These are phyloP conservation scores for Kuraishia hungarica DNA, from an alignment of 805 yeast species.

Conservation along the genomic window DNA sequence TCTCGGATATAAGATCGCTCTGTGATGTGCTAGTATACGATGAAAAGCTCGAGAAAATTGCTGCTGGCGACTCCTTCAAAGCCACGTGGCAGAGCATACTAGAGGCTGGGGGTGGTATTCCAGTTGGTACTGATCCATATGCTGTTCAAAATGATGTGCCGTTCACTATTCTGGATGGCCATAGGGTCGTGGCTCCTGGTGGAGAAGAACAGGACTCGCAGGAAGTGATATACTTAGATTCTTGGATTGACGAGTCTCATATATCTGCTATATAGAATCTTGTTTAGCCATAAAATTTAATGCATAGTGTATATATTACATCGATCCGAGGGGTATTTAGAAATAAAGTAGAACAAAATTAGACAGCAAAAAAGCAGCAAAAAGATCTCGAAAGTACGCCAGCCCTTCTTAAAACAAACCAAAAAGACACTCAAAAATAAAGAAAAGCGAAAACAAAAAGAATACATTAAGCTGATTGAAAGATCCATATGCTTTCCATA, in stretches of 20 bases:
- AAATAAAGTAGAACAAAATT: too few species aligned
- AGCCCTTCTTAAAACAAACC: too few species aligned
- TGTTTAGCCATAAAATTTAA: background rate
- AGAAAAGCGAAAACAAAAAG: too few species aligned
- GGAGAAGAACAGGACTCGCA: slow-evolving; percentile 11
- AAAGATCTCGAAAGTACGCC: background rate
- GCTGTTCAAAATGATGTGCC: slow-evolving; percentile 19
- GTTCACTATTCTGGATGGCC: slow-evolving; percentile 22
- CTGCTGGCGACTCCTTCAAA: slow-evolving; percentile 53
- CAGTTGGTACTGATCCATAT: slow-evolving; percentile 18
- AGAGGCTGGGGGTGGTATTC: slow-evolving; percentile 49
- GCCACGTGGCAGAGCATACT: slow-evolving; percentile 81
- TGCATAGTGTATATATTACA: slow-evolving; percentile 1
- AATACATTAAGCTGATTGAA: too few species aligned
- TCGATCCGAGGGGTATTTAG: background rate
- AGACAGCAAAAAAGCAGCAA: background rate
- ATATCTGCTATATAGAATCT: slow-evolving; percentile 4
- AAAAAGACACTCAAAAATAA: too few species aligned
- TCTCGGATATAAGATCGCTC: slow-evolving; percentile 66
- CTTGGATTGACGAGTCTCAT: slow-evolving; percentile 16
- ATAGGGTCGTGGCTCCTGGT: slow-evolving; percentile 16
- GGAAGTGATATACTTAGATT: slow-evolving; percentile 16
- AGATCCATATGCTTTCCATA: background rate
- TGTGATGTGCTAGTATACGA: slow-evolving; percentile 87
- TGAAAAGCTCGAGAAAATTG: slow-evolving; percentile 66